Conservation (phyloP, 2,329 filamentous ascomycete genomes). For the Dactylellina parvicollis region DNA sequence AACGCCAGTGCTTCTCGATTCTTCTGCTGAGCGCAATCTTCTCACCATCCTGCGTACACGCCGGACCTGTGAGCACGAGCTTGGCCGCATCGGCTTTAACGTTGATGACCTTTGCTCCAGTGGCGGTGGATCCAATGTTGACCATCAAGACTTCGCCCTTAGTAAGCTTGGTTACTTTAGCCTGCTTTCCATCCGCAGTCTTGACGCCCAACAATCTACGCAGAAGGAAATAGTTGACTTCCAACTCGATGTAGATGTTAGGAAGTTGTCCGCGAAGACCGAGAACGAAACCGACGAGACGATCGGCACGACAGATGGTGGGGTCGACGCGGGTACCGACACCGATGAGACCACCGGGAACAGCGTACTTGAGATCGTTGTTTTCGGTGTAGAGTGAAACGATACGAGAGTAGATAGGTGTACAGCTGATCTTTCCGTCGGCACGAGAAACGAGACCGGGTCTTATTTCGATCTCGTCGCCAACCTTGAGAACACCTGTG, state of each 20-base stretch:
- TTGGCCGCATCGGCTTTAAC: constrained; percentile 98
- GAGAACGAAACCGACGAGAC: constrained; percentile 96
- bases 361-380: constrained; percentile 98
- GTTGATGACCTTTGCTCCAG: constrained; percentile 94
- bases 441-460: constrained; percentile 98
- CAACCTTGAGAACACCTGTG: constrained; percentile 94
- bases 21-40: constrained; percentile 95
- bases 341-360: constrained; percentile 96
- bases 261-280: constrained; percentile 92
- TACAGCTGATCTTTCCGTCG: constrained; percentile 92
- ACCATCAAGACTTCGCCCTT: constrained; percentile 99
- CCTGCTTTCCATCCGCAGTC: constrained; percentile 97
- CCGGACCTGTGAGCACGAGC: constrained; percentile 88
- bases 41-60: constrained; percentile 96
- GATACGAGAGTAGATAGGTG: constrained; percentile 94
- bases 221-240: constrained; percentile 99
- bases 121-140: constrained; percentile 97
- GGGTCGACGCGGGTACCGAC: constrained; percentile 97
- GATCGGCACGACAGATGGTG: constrained; percentile 97
- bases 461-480: constrained; percentile 97
- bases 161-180: constrained; percentile 96
- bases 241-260: constrained; percentile 96
- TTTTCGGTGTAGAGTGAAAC: constrained; percentile 96
- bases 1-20: constrained; percentile 99
- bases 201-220: constrained; percentile 94